Evolutionary conservation across 2,329 filamentous ascomycete species (phyloP), one percentile per base, ranked within the genome.

Genomic region (Macrophomina tecta): DNA sequence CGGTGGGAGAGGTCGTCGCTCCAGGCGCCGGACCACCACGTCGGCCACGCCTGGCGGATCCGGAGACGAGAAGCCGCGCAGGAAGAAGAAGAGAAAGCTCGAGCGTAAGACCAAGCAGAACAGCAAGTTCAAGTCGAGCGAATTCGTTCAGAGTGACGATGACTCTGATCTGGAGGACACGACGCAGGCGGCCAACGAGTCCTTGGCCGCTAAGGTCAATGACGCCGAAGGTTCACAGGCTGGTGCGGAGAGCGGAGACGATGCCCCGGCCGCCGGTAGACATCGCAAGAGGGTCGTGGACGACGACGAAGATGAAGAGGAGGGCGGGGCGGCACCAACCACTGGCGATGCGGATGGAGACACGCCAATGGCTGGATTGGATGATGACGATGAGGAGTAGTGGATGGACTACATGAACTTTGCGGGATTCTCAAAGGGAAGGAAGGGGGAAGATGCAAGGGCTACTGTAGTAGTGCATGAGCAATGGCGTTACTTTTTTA

Each of bases 101-200:
- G 86, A 88, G 71, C 79, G 86, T 68, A 86, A 86, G 73, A 71
- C 77, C 71, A 70, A 69, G 64, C 74, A 76, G 65, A 72, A 73
- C 72, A 79, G 78, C 77, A 96, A 97, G 79, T 97, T 87, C 84
- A 97, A 97, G 85, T 94, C 91, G 61, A 89, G 87, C 1, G 93
- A 97, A 79, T 87, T 93, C 69, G 89, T 97, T 34, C 90, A 92
- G 52, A 91, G 94, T 69, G 92, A 90, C 68, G 90, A 91, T n/a
- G 69, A 70, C 7, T 69, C 69, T 5, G 69, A 69, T 3, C 52
- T 64, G 36, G 65, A 40, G 12, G 38, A 48, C 8, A 18, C 53
- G 11, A 32, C 49, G 11, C 40, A 64, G 48, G 53, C 34, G 14
- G 52, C 64, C 38, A 65, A 68, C 34, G 63, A 68, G 68, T 64